A percentile compares a stretch with the other conserved stretches of the same genome.
Conservation (phyloP, 345 rosid species). For the Syzygium aqueum region DNA sequence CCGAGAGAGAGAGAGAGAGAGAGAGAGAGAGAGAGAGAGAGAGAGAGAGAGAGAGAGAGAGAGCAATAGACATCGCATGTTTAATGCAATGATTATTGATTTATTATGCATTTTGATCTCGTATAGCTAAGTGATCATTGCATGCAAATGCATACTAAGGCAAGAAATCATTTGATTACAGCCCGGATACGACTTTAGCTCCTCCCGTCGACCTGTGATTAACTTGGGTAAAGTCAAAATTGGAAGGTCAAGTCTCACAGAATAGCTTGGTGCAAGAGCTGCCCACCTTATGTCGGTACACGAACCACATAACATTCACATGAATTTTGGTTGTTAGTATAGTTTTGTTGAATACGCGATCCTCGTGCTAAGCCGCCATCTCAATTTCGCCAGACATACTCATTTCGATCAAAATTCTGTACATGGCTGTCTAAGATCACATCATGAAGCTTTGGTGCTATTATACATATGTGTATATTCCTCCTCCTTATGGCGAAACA, state of each 20-base stretch:
- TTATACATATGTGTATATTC: neutral
- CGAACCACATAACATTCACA: neutral
- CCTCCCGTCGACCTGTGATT: neutral
- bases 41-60: no score
- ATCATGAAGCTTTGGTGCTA: neutral
- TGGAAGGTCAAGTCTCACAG: neutral
- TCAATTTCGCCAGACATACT: neutral
- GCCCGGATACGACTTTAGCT: neutral
- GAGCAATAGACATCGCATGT: no score
- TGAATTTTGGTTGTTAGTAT: neutral
- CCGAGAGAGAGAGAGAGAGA: no score
- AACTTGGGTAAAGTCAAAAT: neutral
- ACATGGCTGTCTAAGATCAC: neutral
- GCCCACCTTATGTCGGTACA: neutral
- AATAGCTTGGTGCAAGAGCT: neutral
- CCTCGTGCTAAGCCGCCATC: neutral
- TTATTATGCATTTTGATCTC: no score
- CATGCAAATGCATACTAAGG: neutral
- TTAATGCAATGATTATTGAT: no score
- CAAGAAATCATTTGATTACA: neutral
- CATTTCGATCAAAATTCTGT: neutral
- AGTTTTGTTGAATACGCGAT: neutral
- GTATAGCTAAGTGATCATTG: no score
- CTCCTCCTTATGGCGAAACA: neutral
- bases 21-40: no score